These are phyloP conservation scores for Penicillium alfredii DNA, from an alignment of 495 filamentous ascomycete genomes.

Conservation along the genomic window DNA sequence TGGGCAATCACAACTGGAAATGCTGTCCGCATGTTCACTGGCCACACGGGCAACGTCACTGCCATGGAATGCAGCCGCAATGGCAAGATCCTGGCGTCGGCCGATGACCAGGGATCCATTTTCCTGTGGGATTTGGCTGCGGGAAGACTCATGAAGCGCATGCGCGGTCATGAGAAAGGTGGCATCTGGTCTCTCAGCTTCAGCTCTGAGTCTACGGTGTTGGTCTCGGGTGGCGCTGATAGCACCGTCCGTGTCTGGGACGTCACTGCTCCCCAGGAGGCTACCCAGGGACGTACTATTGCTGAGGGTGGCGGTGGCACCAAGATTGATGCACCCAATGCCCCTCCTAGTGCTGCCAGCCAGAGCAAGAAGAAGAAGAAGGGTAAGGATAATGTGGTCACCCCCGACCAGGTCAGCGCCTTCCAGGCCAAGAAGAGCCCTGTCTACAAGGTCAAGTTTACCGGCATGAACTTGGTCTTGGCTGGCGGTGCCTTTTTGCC, in stretches of 20 bases:
- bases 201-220: slow-evolving; percentile 79
- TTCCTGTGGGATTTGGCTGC: slow-evolving; percentile 87
- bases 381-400: slow-evolving; percentile 83
- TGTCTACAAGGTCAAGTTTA: slow-evolving; percentile 89
- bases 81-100: slow-evolving; percentile 82
- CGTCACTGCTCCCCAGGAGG: slow-evolving; percentile 58
- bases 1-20: slow-evolving; percentile 85
- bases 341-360: slow-evolving; percentile 35
- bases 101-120: slow-evolving; percentile 78
- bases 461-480: slow-evolving; percentile 84
- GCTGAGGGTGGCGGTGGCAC: slow-evolving; percentile 48
- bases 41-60: slow-evolving; percentile 79
- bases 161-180: slow-evolving; percentile 88
- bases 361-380: slow-evolving; percentile 66
- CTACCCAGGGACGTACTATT: slow-evolving; percentile 51
- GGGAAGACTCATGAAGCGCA: slow-evolving; percentile 78
- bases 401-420: slow-evolving; percentile 84
- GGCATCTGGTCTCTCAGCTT: slow-evolving; percentile 91
- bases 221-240: slow-evolving; percentile 88
- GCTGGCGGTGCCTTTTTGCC: slow-evolving; percentile 81
- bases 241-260: slow-evolving; percentile 93
- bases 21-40: slow-evolving; percentile 85
- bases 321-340: slow-evolving; percentile 44
- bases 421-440: slow-evolving; percentile 95
- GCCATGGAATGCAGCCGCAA: slow-evolving; percentile 77